phyloP scores from a whole-genome alignment of 768 basidiomycete species.

The Dioszegia hungarica region DNA sequence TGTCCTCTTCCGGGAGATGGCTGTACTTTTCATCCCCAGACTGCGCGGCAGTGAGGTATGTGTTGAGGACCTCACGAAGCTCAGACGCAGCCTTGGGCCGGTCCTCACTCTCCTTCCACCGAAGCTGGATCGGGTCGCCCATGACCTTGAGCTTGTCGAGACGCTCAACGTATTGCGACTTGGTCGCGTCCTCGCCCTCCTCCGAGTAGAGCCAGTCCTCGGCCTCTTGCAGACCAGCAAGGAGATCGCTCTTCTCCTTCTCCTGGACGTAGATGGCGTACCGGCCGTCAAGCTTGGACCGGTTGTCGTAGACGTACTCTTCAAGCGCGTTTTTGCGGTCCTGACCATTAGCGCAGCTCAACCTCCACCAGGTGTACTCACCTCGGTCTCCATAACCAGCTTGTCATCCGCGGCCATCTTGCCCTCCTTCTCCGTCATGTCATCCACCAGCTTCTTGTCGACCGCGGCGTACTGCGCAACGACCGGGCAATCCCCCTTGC shows the following conservation, averaged over 20 bases:
- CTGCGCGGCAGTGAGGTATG: slow-evolving; percentile 75
- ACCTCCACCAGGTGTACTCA: slow-evolving; percentile 37
- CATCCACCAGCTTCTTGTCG: slow-evolving; percentile 62
- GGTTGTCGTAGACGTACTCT: slow-evolving; percentile 96
- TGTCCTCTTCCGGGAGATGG: slow-evolving; percentile 68
- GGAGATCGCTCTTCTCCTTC: slow-evolving; percentile 71
- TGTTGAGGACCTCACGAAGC: slow-evolving; percentile 83
- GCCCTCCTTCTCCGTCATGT: slow-evolving; percentile 72
- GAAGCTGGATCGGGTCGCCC: slow-evolving; percentile 79
- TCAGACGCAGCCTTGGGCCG: slow-evolving; percentile 66
- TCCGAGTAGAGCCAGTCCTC: slow-evolving; percentile 98
- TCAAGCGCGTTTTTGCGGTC: slow-evolving; percentile 98
- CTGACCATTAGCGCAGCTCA: slow-evolving; percentile 51
- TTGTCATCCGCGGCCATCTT: slow-evolving; percentile 88
- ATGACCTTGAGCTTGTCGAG: slow-evolving; percentile 77
- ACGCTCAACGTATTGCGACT: slow-evolving; percentile 84
- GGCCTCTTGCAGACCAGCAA: slow-evolving; percentile 65
- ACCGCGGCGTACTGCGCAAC: slow-evolving; percentile 62
- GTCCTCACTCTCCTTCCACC: slow-evolving; percentile 77
- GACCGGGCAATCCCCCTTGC: slow-evolving; percentile 77
- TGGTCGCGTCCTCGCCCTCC: slow-evolving; percentile 90
- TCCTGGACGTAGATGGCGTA: slow-evolving; percentile 71
- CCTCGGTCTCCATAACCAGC: slow-evolving; percentile 96
- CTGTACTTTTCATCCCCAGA: slow-evolving; percentile 70
- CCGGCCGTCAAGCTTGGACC: slow-evolving; percentile 82